Base-by-base conservation (phyloP, 2,329 filamentous ascomycete species). In the Pseudocercospora crystallina region DNA sequence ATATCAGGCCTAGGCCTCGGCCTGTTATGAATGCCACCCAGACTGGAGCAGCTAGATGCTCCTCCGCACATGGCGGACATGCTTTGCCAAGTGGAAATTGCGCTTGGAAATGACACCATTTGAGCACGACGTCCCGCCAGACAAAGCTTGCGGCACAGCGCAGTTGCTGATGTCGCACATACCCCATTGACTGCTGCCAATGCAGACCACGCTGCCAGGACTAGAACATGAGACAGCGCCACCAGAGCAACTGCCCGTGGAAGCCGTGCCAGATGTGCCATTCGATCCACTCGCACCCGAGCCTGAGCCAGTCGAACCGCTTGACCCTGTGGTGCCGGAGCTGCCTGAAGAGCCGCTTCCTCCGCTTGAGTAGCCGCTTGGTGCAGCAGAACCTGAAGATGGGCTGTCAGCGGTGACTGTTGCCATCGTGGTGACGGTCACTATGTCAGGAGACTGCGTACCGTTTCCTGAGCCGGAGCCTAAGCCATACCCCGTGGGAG, bases 201-300 rank as follows among this genome's bases (percentile, higher is more conserved):
- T 71, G 65, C 73, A 76, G 47, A 75, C 63, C 33, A 76, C 57
- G 39, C 58, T 63, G 15, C 71, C 72, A n/a, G 73, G 65, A 10
- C n/a, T 56, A 0, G 35, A 31, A 33, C 58, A 54, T 29, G 56
- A 29, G n/a, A 49, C 45, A 8, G 54, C 45, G 14, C 53, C 47
- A 35, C 32, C 47, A 37, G 54, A 48, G 37, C 51, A 54, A 30
- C 48, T 53, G 9, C 49, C 43, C 35, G 54, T 45, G 9, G 51
- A 51, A 2, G 20, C 20, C 3, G 20, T 26, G 20, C 20, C 20
- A 26, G 20, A 26, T 7, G 20, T 26, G 20, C 20, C 20, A 26
- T 26, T 26, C 20, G 20, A 26, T 26, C 20, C 20, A 7, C 20
- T 26, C 20, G 20, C 3, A 7, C 20, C 20, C 20, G 20, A 26